phyloP scores from a whole-genome alignment of 2,329 filamentous ascomycete genomes.

The Rhinocladiella mackenziei region DNA sequence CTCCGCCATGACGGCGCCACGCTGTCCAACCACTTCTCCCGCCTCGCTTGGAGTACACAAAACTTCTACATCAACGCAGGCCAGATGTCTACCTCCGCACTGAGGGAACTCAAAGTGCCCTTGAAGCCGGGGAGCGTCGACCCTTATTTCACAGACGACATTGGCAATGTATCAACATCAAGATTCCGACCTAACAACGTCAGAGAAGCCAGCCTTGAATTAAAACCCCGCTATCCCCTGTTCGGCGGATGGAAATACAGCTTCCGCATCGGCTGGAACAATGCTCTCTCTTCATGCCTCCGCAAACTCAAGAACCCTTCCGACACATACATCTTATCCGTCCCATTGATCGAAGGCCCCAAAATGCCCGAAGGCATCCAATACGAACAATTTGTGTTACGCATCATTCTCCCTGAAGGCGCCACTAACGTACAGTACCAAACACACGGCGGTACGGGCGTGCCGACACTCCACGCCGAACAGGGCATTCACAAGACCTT shows the following conservation, averaged over 20 bases:
- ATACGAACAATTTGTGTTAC: constrained; percentile 75
- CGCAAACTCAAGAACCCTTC: constrained; percentile 55
- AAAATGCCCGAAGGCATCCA: constrained; percentile 79
- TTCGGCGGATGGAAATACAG: constrained; percentile 98
- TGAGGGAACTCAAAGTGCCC: constrained; percentile 77
- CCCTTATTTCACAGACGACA: constrained; percentile 91
- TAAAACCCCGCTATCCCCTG: constrained; percentile 91
- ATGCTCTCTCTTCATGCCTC: constrained; percentile 72
- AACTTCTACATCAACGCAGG: constrained; percentile 56
- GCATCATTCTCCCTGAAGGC: constrained; percentile 85
- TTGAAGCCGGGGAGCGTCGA: constrained; percentile 75
- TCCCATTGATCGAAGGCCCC: constrained; percentile 90
- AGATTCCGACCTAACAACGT: constrained; percentile 63
- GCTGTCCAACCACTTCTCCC: constrained; percentile 67
- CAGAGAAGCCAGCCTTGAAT: constrained; percentile 76
- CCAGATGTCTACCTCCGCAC: constrained; percentile 68
- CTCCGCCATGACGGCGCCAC: constrained; percentile 82
- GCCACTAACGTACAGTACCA: constrained; percentile 61
- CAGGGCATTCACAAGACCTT: constrained; percentile 75
- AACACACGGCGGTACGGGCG: constrained; percentile 72
- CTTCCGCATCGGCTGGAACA: constrained; percentile 95
- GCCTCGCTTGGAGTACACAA: constrained; percentile 69
- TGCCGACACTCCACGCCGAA: constrained; percentile 64
- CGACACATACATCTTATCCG: constrained; percentile 77
- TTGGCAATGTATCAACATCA: constrained; percentile 95